Percentiles rank a stretch among this genome's conserved stretches.
phyloP scores from a whole-genome alignment of 2,329 filamentous ascomycete species.

The Cercospora sp. region DNA sequence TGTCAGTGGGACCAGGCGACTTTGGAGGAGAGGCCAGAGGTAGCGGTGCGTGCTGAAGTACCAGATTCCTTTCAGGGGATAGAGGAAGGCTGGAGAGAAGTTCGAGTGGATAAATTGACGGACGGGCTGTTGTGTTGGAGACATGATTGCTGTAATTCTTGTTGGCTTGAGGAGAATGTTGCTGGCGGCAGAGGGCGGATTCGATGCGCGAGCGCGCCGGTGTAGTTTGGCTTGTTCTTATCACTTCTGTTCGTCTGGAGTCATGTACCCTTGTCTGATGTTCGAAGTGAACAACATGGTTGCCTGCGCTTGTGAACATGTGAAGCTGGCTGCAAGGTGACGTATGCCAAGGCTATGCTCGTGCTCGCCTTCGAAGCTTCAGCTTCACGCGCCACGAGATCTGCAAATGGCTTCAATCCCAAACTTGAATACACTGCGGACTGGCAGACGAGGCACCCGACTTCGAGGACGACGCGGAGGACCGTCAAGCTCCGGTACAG shows the following conservation, averaged over 20 bases:
- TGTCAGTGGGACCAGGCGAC: constrained; percentile 75
- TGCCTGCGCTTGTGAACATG: not conserved
- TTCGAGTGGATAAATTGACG: constrained; percentile 34
- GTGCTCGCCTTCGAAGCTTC: constrained; percentile 6
- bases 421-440: constrained; percentile 67
- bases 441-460: constrained; percentile 49
- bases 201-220: not conserved
- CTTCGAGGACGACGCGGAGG: constrained; percentile 52
- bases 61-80: constrained; percentile 63
- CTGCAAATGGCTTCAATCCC: constrained; percentile 59
- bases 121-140: constrained; percentile 5
- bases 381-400: not conserved
- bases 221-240: not conserved
- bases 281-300: not conserved
- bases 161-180: not conserved
- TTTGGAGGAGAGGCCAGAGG: constrained; percentile 76
- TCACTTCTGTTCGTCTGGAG: not conserved
- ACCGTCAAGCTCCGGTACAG: constrained; percentile 43
- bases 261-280: not conserved
- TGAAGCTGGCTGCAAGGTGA: not conserved
- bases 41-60: constrained; percentile 77
- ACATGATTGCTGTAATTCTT: constrained; percentile 6
- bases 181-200: not conserved
- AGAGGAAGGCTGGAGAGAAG: constrained; percentile 39
- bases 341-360: not conserved